Evolutionary conservation across 306 rosid species (phyloP).

Genomic region (Cicer pinnatifidum): DNA sequence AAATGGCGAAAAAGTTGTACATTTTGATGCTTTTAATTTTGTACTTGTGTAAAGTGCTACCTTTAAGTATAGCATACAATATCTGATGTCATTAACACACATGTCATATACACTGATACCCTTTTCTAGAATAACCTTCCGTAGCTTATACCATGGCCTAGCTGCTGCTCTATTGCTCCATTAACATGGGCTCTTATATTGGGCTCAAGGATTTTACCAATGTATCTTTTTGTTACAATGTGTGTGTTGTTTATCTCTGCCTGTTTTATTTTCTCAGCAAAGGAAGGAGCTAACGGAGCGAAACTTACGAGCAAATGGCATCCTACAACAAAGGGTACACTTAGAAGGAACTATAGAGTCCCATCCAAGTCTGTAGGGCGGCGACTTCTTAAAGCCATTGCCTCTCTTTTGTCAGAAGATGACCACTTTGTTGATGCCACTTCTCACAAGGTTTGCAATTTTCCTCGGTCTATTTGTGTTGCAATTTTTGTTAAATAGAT

Average conservation of each 20-base stretch:
- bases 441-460: constrained; percentile 81
- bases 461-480: not conserved
- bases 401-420: constrained; percentile 81
- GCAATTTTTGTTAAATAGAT: not conserved
- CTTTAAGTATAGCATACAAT: not conserved
- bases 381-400: constrained; percentile 79
- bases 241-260: constrained; percentile 24
- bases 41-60: not conserved
- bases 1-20: not conserved
- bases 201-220: not conserved
- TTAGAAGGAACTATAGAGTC: constrained; percentile 83
- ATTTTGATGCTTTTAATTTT: not conserved
- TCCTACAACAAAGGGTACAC: constrained; percentile 96
- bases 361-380: constrained; percentile 84
- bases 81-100: no score
- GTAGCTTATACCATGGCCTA: not conserved
- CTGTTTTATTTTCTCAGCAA: constrained; percentile 45
- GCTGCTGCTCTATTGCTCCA: not conserved
- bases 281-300: constrained; percentile 47
- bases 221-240: not conserved
- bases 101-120: no score
- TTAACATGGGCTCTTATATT: constrained; percentile 3
- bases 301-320: constrained; percentile 95
- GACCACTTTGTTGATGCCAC: constrained; percentile 91
- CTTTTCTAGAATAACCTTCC: constrained; percentile 10